Evolutionary conservation across 2,329 filamentous ascomycete species (phyloP), one percentile per base, ranked within the genome.

Genomic region (Westerdykella aurantiaca): DNA sequence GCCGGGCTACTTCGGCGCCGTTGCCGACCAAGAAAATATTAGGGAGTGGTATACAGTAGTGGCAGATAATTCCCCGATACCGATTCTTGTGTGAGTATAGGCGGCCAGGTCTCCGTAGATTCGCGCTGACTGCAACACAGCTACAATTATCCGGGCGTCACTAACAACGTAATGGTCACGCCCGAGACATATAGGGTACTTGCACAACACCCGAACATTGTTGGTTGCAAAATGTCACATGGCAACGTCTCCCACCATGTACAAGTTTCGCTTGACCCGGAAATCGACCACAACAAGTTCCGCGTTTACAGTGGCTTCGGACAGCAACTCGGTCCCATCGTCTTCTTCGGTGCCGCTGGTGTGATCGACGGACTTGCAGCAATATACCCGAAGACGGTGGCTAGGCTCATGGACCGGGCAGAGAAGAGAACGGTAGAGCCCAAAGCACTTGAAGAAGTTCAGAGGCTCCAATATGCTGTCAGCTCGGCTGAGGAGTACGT

Each of bases 211-310:
- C 73, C 78, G 23, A 85, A 85, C 57, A 83, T 85, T 45, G 81
- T 84, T 4, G 82, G 82, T 40, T 82, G 79, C 67, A 85, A 85
- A 67, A 76, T 85, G 53, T 84, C 80, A 0, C 82, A 85, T 60
- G 81, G 80, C 40, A 79, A 83, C 58, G 73, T 84, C 38, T 82
- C 80, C n/a, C 72, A 77, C 53, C 80, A 83, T 58, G 72, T 76
- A 4, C 77, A 83, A 60, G 76, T 84, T 45, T 79, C 78, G 4
- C 71, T 75, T 4, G 77, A 75, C 53, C 81, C 81, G 0, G 60
- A 70, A 38, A 81, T 85, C 57, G 77, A 83, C 61, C 73, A 79
- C 55, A 56, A 64, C 2, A 67, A 74, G 38, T 85, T 85, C 68
- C 74, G 72, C 51, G 76, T 79, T 23, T 85, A 79, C 68, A 82